Evolutionary conservation across 176 grass and related monocot species (phyloP), one percentile per base, ranked within the genome.

Genomic region (Carex pumila): DNA sequence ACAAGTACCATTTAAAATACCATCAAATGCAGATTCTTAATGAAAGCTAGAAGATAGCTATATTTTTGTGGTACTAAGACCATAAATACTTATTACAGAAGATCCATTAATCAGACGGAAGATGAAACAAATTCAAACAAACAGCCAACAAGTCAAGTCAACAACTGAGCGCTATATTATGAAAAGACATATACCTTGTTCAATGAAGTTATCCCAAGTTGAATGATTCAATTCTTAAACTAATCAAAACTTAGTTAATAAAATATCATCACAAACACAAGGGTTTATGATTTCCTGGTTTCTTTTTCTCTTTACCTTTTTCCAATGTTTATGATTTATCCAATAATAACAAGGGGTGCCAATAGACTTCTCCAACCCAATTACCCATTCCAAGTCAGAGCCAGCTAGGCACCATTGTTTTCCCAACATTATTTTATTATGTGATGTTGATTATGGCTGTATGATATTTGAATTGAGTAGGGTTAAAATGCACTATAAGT

Each of bases 171-270:
- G 19, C 31, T 65, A 65, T 37, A 63, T 61, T 80, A 61, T n/a
- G 53, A 30, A 65, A 82, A 82, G 3, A 47, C 4, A 65, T 18
- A 65, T 37, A 45, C 60, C 79, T 65, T 6, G 60, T 82, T 82
- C 61, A 82, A 62, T 82, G 80, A 82, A 67, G 4, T 52, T 52
- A 30, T 82, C 59, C 50, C 80, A 82, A 82, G 59, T 82, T 82
- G 80, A 36, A 45, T 82, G 59, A 65, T 65, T 30, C n/a, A 39
- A 82, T 63, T 47, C 12, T 67, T 67, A 67, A 67, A 29, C 11
- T 53, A 82, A 53, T 67, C 36, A 82, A 30, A 67, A 25, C 5
- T 67, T 62, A n/a, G 1, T 7, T 63, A 81, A 63, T 64, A 47
- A 41, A 81, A 45, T 25, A 45, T 2, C 32, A 34, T 34, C 32